A percentile compares a stretch with the other conserved stretches of the same genome.
phyloP scores from a whole-genome alignment of 1,284 basidiomycete species.

The Ceratobasidium sp. region DNA sequence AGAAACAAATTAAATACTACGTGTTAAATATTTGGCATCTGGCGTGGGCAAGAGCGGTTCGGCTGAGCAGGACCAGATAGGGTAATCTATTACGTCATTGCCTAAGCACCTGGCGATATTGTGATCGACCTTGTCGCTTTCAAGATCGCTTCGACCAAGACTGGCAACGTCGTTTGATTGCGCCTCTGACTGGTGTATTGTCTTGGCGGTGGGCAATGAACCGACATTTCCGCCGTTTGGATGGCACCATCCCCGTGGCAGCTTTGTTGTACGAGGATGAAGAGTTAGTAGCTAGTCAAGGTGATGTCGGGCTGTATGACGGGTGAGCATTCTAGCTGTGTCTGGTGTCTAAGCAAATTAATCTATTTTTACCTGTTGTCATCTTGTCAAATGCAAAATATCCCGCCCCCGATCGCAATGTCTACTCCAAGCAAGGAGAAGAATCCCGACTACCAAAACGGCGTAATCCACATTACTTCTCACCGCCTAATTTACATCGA shows the following conservation, averaged over 20 bases:
- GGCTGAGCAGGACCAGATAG: no score
- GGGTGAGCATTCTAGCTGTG: conserved; percentile 62
- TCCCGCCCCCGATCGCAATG: no score
- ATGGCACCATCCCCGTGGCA: conserved; percentile 74
- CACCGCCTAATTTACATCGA: conserved; percentile 88
- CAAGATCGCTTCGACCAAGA: background rate
- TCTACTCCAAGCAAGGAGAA: conserved; percentile 72
- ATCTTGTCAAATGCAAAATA: background rate
- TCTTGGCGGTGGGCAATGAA: conserved; percentile 34
- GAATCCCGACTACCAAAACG: conserved; percentile 71
- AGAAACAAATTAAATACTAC: background rate
- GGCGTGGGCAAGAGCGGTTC: no score
- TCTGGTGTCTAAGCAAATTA: background rate
- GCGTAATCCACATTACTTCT: conserved; percentile 77
- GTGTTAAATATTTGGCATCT: no score
- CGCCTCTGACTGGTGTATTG: background rate
- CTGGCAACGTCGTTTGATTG: background rate
- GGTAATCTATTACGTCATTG: background rate
- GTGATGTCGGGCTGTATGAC: conserved; percentile 86
- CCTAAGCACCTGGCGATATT: no score
- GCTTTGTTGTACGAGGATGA: conserved; percentile 83
- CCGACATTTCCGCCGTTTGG: conserved; percentile 50
- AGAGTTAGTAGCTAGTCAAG: conserved; percentile 72
- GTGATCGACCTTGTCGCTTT: no score
- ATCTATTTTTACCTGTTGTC: background rate